Percentiles rank a stretch among this genome's conserved stretches.
phyloP scores from a whole-genome alignment of 2,329 filamentous ascomycete genomes.

The Xylaria sp. region DNA sequence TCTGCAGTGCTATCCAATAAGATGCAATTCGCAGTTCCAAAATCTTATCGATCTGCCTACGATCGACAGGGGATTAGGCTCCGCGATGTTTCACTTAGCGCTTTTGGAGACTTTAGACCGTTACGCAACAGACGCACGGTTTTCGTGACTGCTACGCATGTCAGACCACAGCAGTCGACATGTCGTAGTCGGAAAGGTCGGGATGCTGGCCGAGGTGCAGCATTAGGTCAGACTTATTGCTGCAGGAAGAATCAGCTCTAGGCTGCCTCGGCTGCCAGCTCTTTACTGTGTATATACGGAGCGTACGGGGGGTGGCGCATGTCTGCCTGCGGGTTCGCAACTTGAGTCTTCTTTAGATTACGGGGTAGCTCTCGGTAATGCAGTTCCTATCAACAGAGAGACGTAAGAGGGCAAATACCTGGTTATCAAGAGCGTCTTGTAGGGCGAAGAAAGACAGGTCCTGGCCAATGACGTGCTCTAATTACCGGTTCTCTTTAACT shows the following conservation, averaged over 20 bases:
- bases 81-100: constrained; percentile 8
- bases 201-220: neutral
- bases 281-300: neutral
- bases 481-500: neutral
- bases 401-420: neutral
- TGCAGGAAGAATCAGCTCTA: neutral
- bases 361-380: neutral
- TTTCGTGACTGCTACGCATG: constrained; percentile 3
- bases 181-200: constrained; percentile 7
- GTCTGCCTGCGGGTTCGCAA: neutral
- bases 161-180: neutral
- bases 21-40: neutral
- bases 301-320: neutral
- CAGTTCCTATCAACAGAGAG: neutral
- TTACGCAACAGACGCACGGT: neutral
- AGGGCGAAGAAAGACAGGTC: neutral
- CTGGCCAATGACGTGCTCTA: neutral
- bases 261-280: neutral
- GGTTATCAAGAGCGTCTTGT: neutral
- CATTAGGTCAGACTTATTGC: neutral
- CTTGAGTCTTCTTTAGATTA: neutral
- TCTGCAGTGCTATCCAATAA: constrained; percentile 18
- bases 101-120: neutral
- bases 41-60: constrained; percentile 13
- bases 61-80: constrained; percentile 1